These are phyloP conservation scores for Ophiostoma fasciatum DNA, from an alignment of 2,329 filamentous ascomycete genomes.

Conservation along the genomic window DNA sequence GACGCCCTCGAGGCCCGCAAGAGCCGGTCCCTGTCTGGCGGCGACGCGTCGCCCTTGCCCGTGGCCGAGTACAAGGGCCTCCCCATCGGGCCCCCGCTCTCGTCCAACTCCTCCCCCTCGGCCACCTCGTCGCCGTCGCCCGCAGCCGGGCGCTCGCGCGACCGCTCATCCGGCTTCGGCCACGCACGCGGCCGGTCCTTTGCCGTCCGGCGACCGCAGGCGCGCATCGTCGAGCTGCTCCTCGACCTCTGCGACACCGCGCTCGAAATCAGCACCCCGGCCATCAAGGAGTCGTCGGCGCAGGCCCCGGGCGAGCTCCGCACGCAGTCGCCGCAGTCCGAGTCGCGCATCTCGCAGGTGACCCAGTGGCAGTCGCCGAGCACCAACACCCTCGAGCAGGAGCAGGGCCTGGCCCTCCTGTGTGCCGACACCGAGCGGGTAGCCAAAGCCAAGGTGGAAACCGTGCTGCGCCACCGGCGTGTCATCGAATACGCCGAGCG, in stretches of 20 bases:
- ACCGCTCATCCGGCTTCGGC: constrained; percentile 56
- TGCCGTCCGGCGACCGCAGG: constrained; percentile 75
- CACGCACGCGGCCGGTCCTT: constrained; percentile 77
- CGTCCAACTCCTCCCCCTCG: constrained; percentile 34
- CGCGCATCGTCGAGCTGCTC: constrained; percentile 85
- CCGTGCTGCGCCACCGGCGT: constrained; percentile 76
- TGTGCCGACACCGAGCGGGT: constrained; percentile 79
- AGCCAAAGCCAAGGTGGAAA: constrained; percentile 79
- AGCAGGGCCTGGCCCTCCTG: constrained; percentile 75
- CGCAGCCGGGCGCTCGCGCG: constrained; percentile 58
- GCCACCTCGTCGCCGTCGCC: constrained; percentile 48
- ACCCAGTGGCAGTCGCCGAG: constrained; percentile 93
- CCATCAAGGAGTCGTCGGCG: constrained; percentile 69
- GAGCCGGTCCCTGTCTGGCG: constrained; percentile 45
- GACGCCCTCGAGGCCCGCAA: constrained; percentile 76
- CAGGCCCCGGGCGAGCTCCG: constrained; percentile 62
- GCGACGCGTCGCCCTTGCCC: constrained; percentile 30
- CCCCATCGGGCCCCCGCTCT: constrained; percentile 62
- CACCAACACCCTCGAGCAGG: constrained; percentile 79
- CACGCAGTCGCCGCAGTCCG: constrained; percentile 89
- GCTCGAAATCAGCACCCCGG: constrained; percentile 84
- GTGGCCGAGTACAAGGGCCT: constrained; percentile 77
- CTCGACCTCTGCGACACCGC: constrained; percentile 93
- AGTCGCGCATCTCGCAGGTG: constrained; percentile 87
- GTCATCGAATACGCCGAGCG: constrained; percentile 95